Base-by-base conservation (phyloP, 176 grass and related monocot genomes). In the Tillandsia leiboldiana region DNA sequence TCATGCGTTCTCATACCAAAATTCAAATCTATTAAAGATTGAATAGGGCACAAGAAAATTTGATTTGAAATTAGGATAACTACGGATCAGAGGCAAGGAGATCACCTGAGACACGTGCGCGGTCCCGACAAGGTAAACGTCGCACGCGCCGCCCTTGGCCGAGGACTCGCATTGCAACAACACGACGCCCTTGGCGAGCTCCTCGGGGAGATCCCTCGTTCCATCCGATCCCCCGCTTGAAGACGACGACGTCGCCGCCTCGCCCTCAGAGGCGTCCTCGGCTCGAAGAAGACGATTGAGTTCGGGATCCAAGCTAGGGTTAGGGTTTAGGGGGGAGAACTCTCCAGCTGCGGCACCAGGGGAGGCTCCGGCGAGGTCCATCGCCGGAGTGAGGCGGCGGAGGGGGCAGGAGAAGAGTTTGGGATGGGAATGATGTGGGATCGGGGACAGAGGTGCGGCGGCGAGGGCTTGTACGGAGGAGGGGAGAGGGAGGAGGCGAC, bases 31-130 rank as follows among this genome's bases (percentile, higher is more conserved):
- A 17, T 9, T 11, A 57, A 9, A 14, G 12, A 3, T 23, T 17
- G 10, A 54, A 63, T 17, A 12, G 27, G 57, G 14, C n/a, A 28
- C 15, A 49, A 18, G 57, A 2, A 51, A 65, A 47, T 42, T 0
- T 9, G 12, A 50, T 73, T 51, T 26, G 26, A 72, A 72, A 27
- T 13, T 27, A 3, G 48, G n/a, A 57, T 51, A 78, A 20, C 65
- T 49, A 17, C 1, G 8, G 10, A 64, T 18, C 14, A 63, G 6
- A 66, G 33, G 33, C 2, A 10, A 12, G 3, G 26, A 74, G 48
- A 51, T 69, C 66, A 91, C 89, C 85, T 91, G 79, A 59, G 89
- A 91, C 6, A 91, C 89, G 63, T 91, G 89, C 48, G 89, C 85
- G 7, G 89, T 91, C 28, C 89, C 89, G 24, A 91, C 82, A 17